phyloP scores from a whole-genome alignment of 2,329 filamentous ascomycete species.

The Talaromyces sp. region DNA sequence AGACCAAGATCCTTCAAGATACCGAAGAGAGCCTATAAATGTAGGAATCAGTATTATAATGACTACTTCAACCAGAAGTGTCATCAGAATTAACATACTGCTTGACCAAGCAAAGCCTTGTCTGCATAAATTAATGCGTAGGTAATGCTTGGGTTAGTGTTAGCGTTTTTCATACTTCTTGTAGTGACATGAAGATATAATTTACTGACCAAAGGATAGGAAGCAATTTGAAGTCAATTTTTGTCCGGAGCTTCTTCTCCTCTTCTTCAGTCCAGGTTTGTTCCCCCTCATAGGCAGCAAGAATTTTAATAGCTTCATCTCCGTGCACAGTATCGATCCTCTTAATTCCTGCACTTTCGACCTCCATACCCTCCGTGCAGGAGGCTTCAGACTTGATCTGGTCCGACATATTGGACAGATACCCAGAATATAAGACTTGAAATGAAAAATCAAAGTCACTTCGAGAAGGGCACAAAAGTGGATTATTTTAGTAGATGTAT shows the following conservation, averaged over 20 bases:
- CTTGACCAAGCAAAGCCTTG: conserved; percentile 6
- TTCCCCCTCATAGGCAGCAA: conserved; percentile 4
- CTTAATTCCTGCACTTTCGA: not conserved
- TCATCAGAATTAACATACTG: not conserved
- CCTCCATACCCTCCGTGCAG: not conserved
- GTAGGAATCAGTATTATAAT: not conserved
- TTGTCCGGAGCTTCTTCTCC: not conserved
- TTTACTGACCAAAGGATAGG: not conserved
- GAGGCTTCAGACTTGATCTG: not conserved
- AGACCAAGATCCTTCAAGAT: not conserved
- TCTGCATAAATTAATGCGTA: not conserved
- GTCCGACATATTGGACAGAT: not conserved
- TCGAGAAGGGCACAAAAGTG: not conserved
- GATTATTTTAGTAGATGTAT: not conserved
- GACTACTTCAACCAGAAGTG: not conserved
- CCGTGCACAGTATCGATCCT: conserved; percentile 1
- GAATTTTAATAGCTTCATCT: conserved; percentile 1
- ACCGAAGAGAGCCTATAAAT: conserved; percentile 1
- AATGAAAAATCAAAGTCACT: not conserved
- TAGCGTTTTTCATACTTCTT: not conserved
- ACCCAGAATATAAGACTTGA: not conserved
- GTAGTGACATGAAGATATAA: not conserved
- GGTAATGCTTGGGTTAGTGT: not conserved
- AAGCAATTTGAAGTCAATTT: not conserved
- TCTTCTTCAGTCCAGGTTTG: conserved; percentile 5